Evolutionary conservation across 225 moss, liverwort and hornwort genomes (phyloP).

Genomic region (Pseudoscleropodium purum): DNA sequence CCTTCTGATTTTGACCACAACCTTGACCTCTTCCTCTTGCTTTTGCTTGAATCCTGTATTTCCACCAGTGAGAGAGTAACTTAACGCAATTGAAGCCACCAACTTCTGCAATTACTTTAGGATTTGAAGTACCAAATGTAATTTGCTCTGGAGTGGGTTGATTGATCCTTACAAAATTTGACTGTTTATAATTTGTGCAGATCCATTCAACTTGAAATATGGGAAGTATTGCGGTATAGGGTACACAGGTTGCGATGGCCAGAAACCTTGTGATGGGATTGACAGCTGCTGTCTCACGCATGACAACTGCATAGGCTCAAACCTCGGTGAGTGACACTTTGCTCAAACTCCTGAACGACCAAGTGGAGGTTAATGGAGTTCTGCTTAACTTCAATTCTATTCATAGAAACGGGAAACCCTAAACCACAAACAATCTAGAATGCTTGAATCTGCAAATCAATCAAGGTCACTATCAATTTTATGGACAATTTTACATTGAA

Average conservation of each 20-base stretch:
- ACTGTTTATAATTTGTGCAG: not conserved
- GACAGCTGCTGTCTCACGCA: conserved; percentile 36
- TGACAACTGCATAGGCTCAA: conserved; percentile 31
- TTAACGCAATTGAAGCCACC: not conserved
- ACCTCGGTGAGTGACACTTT: conserved; percentile 14
- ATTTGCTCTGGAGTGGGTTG: not conserved
- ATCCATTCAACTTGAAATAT: conserved; percentile 17
- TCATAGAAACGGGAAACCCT: not conserved
- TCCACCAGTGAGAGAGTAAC: not conserved
- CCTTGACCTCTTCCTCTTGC: not conserved
- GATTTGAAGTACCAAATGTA: not conserved
- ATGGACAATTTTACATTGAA: not conserved
- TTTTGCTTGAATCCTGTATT: not conserved
- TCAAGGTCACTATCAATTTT: not conserved
- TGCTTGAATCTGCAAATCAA: not conserved
- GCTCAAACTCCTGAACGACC: not conserved
- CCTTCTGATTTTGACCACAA: not conserved
- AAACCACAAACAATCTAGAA: not conserved
- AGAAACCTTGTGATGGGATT: conserved; percentile 30
- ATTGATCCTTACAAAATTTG: not conserved
- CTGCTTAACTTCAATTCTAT: no score
- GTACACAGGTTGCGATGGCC: conserved; percentile 33
- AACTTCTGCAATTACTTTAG: not conserved
- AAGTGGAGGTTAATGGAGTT: not conserved
- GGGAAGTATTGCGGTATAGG: conserved; percentile 57